Evolutionary conservation across 2,329 filamentous ascomycete species (phyloP).

Genomic region (Graphium sp.): DNA sequence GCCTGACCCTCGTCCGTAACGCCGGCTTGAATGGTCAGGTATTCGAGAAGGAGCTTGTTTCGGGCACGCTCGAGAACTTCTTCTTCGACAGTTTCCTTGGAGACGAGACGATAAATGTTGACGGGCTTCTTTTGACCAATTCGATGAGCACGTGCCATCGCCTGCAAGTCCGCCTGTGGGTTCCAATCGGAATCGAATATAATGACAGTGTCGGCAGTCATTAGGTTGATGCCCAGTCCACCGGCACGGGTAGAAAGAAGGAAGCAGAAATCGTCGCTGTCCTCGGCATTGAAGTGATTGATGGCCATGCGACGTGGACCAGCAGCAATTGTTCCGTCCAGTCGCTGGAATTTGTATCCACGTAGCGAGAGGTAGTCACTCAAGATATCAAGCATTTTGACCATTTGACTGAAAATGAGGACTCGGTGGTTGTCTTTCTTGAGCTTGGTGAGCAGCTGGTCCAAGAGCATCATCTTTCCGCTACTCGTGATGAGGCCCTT

Average conservation of each 20-base stretch:
- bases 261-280: conserved; percentile 92
- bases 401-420: conserved; percentile 98
- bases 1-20: conserved; percentile 92
- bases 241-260: conserved; percentile 87
- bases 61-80: conserved; percentile 91
- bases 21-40: conserved; percentile 90
- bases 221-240: conserved; percentile 95
- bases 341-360: conserved; percentile 86
- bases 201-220: conserved; percentile 96
- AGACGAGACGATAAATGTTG: conserved; percentile 89
- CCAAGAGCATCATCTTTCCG: conserved; percentile 98
- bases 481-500: conserved; percentile 91
- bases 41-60: conserved; percentile 95
- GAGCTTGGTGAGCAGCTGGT: conserved; percentile 85
- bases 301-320: conserved; percentile 82
- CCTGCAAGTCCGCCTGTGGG: conserved; percentile 91
- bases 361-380: conserved; percentile 85
- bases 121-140: conserved; percentile 95
- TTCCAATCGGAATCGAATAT: conserved; percentile 99
- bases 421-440: conserved; percentile 90
- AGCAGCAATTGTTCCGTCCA: conserved; percentile 89
- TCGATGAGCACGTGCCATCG: conserved; percentile 94
- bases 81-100: conserved; percentile 96
- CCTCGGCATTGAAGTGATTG: conserved; percentile 96
- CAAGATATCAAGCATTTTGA: conserved; percentile 93